Base-by-base conservation (phyloP, 306 rosid genomes). In the Canavalia ensiformis region DNA sequence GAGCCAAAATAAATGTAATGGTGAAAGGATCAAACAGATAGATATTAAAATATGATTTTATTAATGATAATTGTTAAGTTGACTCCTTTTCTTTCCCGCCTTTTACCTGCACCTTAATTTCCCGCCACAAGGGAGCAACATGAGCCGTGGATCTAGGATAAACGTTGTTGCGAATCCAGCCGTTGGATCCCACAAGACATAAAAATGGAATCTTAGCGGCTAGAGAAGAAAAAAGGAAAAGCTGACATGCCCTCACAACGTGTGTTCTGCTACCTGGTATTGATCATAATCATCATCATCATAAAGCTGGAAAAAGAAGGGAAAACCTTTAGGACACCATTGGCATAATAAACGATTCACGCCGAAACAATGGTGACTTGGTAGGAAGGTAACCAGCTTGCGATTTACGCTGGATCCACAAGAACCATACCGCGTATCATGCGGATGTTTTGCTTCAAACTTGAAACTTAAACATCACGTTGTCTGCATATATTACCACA, bases 51-150 rank as follows among this genome's bases (percentile, higher is more conserved):
- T 18, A 18, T 18, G 0, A 41, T 66, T 66, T 7, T 13, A 42
- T 41, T 42, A 67, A 7, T 44, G 5, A 42, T 4, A 0, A 2
- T 25, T 18, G 25, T 18, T 18, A 18, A 18, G 25, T 18, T 18
- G 25, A 18, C 25, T 18, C 25, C 25, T 0, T 42, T 3, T 71
- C 25, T 51, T 29, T 56, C 87, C 83, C 87, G 81, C 80, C 78
- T 29, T 4, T 31, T 18, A 4, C 45, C 33, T 4, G 35, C 55
- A 33, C 30, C 76, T 10, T 44, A 73, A 50, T 84, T 84, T 90
- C 96, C 94, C 92, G 94, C 96, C 92, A 87, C 34, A 31, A 28
- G 0, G 51, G 55, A 39, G 73, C n/a, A 79, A 76, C 64, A 31
- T 0, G 65, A 76, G 67, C 87, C 90, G 87, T 90, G 2, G 79